A percentile compares a stretch with the other conserved stretches of the same genome.
Conservation (phyloP, 1,284 basidiomycete species). For the Cryptococcus sp. region DNA sequence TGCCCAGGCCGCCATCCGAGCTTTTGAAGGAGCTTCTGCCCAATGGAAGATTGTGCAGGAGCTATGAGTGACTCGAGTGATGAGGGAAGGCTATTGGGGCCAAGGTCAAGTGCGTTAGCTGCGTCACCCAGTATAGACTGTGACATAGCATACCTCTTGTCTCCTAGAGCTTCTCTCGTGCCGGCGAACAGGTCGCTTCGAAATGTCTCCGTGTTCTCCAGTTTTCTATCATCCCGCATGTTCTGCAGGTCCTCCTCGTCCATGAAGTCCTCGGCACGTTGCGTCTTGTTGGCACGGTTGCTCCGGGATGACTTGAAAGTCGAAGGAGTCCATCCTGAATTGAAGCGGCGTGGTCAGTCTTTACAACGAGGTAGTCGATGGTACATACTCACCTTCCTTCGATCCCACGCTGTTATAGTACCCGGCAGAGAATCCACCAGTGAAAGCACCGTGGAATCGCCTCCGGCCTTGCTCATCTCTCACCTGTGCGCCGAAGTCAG, state of each 20-base stretch:
- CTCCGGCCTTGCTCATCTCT: constrained; percentile 90
- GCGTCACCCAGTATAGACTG: background rate
- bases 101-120: constrained; percentile 8
- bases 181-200: constrained; percentile 63
- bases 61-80: constrained; percentile 48
- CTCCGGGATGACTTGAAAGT: constrained; percentile 83
- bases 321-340: constrained; percentile 83
- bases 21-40: constrained; percentile 78
- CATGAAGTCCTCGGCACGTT: constrained; percentile 90
- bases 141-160: constrained; percentile 21
- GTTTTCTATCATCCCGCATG: constrained; percentile 63
- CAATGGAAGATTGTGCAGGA: constrained; percentile 57
- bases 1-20: constrained; percentile 95
- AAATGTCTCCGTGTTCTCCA: constrained; percentile 57
- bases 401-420: constrained; percentile 96
- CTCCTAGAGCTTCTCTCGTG: constrained; percentile 54
- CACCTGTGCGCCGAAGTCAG: constrained; percentile 57
- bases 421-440: constrained; percentile 94
- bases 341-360: constrained; percentile 1
- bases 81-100: constrained; percentile 54
- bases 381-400: constrained; percentile 68
- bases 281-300: constrained; percentile 62
- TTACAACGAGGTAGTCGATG: background rate
- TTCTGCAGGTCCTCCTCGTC: constrained; percentile 95
- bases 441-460: constrained; percentile 94